Evolutionary conservation across 306 rosid species (phyloP), one percentile per base, ranked within the genome.

Genomic region (Lotus japonicus): DNA sequence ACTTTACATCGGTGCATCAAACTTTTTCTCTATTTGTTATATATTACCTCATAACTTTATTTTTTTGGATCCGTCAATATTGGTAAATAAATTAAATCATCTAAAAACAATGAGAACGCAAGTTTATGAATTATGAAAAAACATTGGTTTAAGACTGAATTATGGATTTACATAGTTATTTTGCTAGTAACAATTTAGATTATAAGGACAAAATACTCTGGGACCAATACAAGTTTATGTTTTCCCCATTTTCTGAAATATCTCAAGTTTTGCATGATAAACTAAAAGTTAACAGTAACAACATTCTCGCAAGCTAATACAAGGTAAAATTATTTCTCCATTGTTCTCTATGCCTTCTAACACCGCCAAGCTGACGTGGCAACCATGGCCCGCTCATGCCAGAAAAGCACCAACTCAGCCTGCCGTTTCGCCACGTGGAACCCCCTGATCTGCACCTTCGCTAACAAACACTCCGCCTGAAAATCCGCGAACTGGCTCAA

Each of bases 301-400:
- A 50, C 17, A 19, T 33, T 46, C 13, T 56, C 56, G 59, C 46
- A 21, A 64, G 52, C n/a, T 23, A 16, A 16, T 49, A 15, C 11
- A 63, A 5, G 36, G 35, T 17, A 33, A 33, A 66, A 17, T 36
- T 64, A 28, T 28, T 10, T 17, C 3, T 4, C 6, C 3, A 9
- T 5, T 54, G 6, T 42, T 3, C 36, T 31, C 7, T 31, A 31
- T 5, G 0, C 36, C 36, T 61, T 43, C 80, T 87, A 89, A 65
- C 89, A 87, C 46, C 88, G 80, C 96, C 98, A 92, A 0, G 95
- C 96, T 12, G 98, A 89, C 35, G 88, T 89, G 83, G 96, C 71
- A 35, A 89, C 91, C 58, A 92, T 82, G 78, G 96, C 79, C 71
- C 88, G 74, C 6, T 86, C 86, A 6, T 89, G 98, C 96, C 92